Base-by-base conservation (phyloP, 2,329 filamentous ascomycete genomes). In the Colletotrichum tamarilloi region DNA sequence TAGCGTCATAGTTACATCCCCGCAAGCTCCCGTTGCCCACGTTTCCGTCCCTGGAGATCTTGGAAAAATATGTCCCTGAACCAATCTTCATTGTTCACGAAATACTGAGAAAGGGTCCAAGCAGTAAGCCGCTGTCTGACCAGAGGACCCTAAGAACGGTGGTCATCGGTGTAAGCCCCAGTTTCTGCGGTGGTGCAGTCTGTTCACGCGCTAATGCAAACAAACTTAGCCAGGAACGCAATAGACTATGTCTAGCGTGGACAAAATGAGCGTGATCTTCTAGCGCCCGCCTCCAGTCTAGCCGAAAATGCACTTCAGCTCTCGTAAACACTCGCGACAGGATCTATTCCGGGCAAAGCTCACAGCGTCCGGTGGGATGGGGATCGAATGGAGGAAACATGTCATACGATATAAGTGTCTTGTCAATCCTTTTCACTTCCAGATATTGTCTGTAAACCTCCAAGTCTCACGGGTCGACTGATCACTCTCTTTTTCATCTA, bases 11-110 rank as follows among this genome's bases (percentile, higher is more conserved):
- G 26, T 24, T 55, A 6, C n/a, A 22, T 8, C 22, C 52, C 52
- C n/a, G 28, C n/a, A 28, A 28, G 14, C 22, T 22, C 32, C 8
- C 32, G 19, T n/a, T 28, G n/a, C 22, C 68, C 62, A 62, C 30
- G 32, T 66, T 53, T 32, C 11, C 60, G 63, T 67, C 5, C 62
- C 63, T 67, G 63, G 46, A 14, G 14, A 38, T 26, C 30, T 42
- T 42, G 38, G 38, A 14, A 52, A 22, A 35, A 52, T 11, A 42
- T 35, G 35, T 28, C 24, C 22, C 6, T 42, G 14, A 19, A n/a
- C 14, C 30, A 19, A 8, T 12, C 19, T 46, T 22, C 22, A 1
- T 11, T 1, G 22, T 42, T 16, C n/a, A 60, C 19, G 26, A 46
- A 35, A 35, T 35, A 12, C 32, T 35, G 12, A 12, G 19, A 42